Evolutionary conservation across 257 asterid species (phyloP), one percentile per base, ranked within the genome.

Genomic region (Primulina eburnea): DNA sequence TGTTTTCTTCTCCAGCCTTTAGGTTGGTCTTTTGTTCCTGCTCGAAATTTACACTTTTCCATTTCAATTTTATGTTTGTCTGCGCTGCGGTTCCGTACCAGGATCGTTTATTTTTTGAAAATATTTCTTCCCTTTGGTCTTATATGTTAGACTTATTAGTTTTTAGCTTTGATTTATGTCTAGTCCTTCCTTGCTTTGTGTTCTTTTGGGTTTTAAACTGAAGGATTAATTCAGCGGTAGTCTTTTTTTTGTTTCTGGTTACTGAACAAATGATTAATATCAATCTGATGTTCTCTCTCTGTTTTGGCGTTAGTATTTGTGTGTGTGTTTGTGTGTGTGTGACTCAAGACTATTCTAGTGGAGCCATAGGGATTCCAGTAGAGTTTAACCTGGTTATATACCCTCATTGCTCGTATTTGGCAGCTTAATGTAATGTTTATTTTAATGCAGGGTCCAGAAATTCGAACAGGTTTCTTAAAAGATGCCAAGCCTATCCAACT

Each of bases 401-500:
- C 16, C 57, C 5, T 50, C 57, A 50, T 18, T 50, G 7, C 57
- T 50, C 8, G 4, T 50, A 4, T 50, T 50, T 17, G 57, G 8
- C 57, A 50, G 57, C 21, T 50, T 50, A 16, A 50, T 11, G 57
- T 50, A 5, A 43, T 43, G n/a, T 43, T 43, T 43, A 43, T 43
- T 4, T 43, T 14, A 43, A 12, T 17, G 8, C 21, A 50, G 57
- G 57, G 57, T 50, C 60, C 32, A 18, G 34, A 50, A 50, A 32
- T 50, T 55, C 35, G 69, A 29, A 60, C 60, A 16, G 69, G 63
- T 2, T 50, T 50, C 20, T 50, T 50, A 50, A 50, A 50, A 50
- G 57, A 50, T 17, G 57, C 57, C 20, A 50, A 50, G 21, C 57
- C 57, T 17, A 6, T 50, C 20, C 57, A 50, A 50, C 57, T 50